Conservation (phyloP, 1,139 yeast species). For the Candida labiduridarum region DNA sequence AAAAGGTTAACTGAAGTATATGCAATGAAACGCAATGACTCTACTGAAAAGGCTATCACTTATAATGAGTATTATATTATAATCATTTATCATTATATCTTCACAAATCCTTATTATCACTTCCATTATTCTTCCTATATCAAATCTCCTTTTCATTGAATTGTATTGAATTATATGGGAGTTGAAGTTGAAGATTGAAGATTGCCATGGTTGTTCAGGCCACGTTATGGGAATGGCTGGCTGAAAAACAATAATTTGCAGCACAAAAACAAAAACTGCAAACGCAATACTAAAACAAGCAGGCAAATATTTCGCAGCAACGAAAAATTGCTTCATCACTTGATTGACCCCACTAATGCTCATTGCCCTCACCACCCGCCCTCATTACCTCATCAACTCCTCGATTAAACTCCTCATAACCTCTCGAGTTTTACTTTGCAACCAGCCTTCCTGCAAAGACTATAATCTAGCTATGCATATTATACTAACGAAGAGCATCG, state of each 20-base stretch:
- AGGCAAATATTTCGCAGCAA: background rate
- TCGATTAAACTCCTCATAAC: too few relatives aligned
- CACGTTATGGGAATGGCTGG: background rate
- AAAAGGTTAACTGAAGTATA: background rate
- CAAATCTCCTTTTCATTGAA: too few relatives aligned
- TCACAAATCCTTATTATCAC: background rate
- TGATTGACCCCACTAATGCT: too few relatives aligned
- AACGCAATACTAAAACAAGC: background rate
- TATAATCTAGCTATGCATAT: background rate
- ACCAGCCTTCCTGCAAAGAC: slow-evolving; percentile 4
- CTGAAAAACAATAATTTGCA: background rate
- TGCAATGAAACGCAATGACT: too few relatives aligned
- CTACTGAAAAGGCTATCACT: too few relatives aligned
- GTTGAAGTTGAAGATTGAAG: too few relatives aligned
- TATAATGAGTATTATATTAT: background rate
- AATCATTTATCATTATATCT: background rate
- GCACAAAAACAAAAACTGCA: background rate
- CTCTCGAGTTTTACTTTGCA: background rate
- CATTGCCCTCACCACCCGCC: too few relatives aligned
- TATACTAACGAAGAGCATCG: slow-evolving; percentile 2
- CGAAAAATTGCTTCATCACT: background rate
- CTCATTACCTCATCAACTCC: too few relatives aligned
- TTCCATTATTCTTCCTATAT: too few relatives aligned
- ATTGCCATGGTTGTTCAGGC: background rate
- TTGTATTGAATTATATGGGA: too few relatives aligned